These are phyloP conservation scores for Candida albicans DNA, from an alignment of 1,139 yeast genomes.

Conservation along the genomic window DNA sequence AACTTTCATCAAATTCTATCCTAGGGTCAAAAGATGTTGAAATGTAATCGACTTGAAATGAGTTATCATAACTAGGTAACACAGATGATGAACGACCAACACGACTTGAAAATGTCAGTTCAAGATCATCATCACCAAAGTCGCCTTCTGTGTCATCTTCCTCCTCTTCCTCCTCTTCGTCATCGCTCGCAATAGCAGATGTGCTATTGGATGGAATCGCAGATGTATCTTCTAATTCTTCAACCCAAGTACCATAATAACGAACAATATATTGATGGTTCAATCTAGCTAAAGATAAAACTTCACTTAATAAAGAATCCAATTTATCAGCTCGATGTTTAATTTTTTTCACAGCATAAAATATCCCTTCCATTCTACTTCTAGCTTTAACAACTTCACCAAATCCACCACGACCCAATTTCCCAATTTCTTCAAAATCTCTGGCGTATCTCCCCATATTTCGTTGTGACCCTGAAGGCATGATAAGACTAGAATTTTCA, in stretches of 20 bases:
- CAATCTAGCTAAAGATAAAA: slow-evolving; percentile 83
- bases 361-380: slow-evolving; percentile 88
- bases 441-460: slow-evolving; percentile 40
- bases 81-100: slow-evolving; percentile 31
- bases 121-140: slow-evolving; percentile 6
- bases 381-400: slow-evolving; percentile 97
- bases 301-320: slow-evolving; percentile 83
- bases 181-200: slow-evolving; percentile 1
- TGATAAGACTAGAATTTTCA: slow-evolving; percentile 1
- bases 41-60: slow-evolving; percentile 60
- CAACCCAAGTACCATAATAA: slow-evolving; percentile 97
- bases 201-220: slow-evolving; percentile 10
- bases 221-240: slow-evolving; percentile 46
- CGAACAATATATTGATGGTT: slow-evolving; percentile 96
- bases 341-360: slow-evolving; percentile 91
- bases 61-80: slow-evolving; percentile 31
- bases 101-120: slow-evolving; percentile 6
- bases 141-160: slow-evolving; percentile 21
- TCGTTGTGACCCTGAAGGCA: slow-evolving; percentile 6
- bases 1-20: slow-evolving; percentile 52
- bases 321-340: slow-evolving; percentile 78
- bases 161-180: slow-evolving; percentile 14
- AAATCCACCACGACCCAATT: slow-evolving; percentile 93
- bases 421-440: slow-evolving; percentile 92
- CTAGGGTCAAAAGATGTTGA: slow-evolving; percentile 65